Conservation (phyloP, 768 basidiomycete genomes). For the Lyophyllum decastes region DNA sequence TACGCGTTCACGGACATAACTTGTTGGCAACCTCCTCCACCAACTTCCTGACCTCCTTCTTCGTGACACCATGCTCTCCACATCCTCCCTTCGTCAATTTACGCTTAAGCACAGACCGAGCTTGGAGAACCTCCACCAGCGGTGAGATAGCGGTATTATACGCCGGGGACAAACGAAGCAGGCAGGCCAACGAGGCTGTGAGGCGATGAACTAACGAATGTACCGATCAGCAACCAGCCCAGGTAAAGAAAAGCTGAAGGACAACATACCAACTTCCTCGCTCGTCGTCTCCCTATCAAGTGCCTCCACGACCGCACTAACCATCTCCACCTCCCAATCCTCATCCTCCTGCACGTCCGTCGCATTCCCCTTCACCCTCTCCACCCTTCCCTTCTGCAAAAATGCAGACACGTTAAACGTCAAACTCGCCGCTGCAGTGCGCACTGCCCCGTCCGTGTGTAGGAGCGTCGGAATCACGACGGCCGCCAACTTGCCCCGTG, state of each 20-base stretch:
- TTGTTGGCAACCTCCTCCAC: conserved; percentile 62
- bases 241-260: conserved; percentile 2
- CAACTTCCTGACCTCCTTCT: conserved; percentile 67
- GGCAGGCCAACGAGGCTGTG: conserved; percentile 73
- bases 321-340: conserved; percentile 86
- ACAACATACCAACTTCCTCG: conserved; percentile 77
- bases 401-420: conserved; percentile 74
- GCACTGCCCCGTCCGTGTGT: conserved; percentile 65
- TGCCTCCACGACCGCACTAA: conserved; percentile 83
- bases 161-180: conserved; percentile 75
- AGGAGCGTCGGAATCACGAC: conserved; percentile 69
- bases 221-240: background rate
- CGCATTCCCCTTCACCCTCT: conserved; percentile 30
- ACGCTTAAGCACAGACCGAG: conserved; percentile 51
- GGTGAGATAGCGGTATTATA: conserved; percentile 53
- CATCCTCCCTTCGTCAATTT: conserved; percentile 59
- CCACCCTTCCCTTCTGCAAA: conserved; percentile 64
- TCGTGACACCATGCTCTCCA: conserved; percentile 51
- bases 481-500: conserved; percentile 41
- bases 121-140: conserved; percentile 73
- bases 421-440: conserved; percentile 80
- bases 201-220: conserved; percentile 73
- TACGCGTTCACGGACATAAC: conserved; percentile 36
- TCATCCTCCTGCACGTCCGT: conserved; percentile 54
- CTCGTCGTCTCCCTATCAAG: conserved; percentile 67